Conservation (phyloP, 2,329 filamentous ascomycete species). For the Verticillium albo-atrum region DNA sequence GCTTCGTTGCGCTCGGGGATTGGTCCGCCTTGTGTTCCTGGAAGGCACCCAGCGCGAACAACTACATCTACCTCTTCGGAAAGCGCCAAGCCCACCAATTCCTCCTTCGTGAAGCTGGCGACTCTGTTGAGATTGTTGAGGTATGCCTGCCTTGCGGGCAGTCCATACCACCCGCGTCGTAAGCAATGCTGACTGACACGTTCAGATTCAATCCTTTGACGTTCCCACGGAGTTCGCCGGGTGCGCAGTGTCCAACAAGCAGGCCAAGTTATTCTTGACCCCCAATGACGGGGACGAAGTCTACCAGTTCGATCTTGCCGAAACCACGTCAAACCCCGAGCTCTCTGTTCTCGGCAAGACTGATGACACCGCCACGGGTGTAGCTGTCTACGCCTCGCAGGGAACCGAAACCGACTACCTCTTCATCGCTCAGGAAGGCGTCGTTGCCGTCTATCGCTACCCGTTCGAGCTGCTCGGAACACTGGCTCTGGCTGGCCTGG, state of each 20-base stretch:
- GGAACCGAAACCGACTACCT: slow-evolving; percentile 27
- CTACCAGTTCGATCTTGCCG: slow-evolving; percentile 32
- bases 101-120: slow-evolving; percentile 24
- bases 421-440: slow-evolving; percentile 32
- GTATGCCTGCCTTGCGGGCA: too few relatives aligned
- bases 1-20: slow-evolving; percentile 33
- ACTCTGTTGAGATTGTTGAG: slow-evolving; percentile 30
- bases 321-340: slow-evolving; percentile 30
- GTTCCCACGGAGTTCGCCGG: slow-evolving; percentile 35
- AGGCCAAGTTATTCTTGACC: slow-evolving; percentile 33
- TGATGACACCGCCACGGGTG: slow-evolving; percentile 31
- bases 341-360: slow-evolving; percentile 30
- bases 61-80: slow-evolving; percentile 41
- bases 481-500: slow-evolving; percentile 27
- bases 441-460: slow-evolving; percentile 32
- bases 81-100: slow-evolving; percentile 34
- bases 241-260: slow-evolving; percentile 32
- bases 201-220: slow-evolving; percentile 35
- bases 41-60: slow-evolving; percentile 33
- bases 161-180: neutral
- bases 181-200: neutral
- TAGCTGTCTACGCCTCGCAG: slow-evolving; percentile 33
- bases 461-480: slow-evolving; percentile 29
- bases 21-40: slow-evolving; percentile 43
- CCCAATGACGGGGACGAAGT: slow-evolving; percentile 30